These are phyloP conservation scores for Fraxinus ornus DNA, from an alignment of 305 asterid genomes.

Conservation along the genomic window DNA sequence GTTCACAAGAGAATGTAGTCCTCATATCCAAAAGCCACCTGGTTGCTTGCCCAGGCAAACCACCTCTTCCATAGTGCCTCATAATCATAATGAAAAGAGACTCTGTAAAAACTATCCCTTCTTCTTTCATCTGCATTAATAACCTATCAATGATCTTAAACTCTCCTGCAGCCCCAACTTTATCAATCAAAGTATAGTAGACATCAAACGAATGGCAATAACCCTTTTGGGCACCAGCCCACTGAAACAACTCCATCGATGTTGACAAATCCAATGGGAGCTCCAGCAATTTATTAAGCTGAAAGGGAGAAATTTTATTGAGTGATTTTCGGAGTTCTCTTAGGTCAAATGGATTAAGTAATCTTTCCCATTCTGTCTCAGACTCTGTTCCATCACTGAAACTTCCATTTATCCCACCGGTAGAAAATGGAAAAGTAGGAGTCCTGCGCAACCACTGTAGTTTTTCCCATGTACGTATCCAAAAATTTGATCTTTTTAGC, in stretches of 20 bases:
- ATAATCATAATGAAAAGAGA: conserved; percentile 5
- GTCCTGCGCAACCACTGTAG: background rate
- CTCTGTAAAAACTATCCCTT: background rate
- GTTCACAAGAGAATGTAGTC: conserved; percentile 12
- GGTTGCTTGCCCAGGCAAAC: conserved; percentile 13
- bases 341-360: conserved; percentile 1
- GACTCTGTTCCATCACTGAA: conserved; percentile 2
- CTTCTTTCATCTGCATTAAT: conserved; percentile 2
- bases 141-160: conserved; percentile 5
- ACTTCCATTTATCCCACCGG: background rate
- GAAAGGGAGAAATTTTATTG: conserved; percentile 2
- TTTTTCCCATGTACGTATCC: background rate
- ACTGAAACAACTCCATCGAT: background rate
- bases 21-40: conserved; percentile 10
- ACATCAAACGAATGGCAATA: conserved; percentile 6
- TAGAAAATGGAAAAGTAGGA: background rate
- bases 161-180: background rate
- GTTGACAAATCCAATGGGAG: background rate
- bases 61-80: conserved; percentile 6
- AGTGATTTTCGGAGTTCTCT: conserved; percentile 5
- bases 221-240: conserved; percentile 1
- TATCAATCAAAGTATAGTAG: background rate
- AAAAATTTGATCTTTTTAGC: background rate
- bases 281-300: conserved; percentile 1
- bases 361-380: conserved; percentile 8